phyloP scores from a whole-genome alignment of 495 filamentous ascomycete species.

The Aspergillus ellipticus region DNA sequence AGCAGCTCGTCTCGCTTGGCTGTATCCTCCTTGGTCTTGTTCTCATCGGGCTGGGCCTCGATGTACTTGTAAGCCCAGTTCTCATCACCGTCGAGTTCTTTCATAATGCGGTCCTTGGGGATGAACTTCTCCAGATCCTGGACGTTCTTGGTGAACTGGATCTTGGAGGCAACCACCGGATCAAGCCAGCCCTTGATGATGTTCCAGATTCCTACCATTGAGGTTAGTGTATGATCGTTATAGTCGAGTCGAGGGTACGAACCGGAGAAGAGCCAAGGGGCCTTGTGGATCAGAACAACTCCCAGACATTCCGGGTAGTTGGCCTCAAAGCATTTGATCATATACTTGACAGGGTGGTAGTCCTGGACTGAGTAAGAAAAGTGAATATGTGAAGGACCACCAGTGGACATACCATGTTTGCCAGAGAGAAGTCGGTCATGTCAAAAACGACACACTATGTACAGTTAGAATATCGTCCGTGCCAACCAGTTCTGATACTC shows the following conservation, averaged over 20 bases:
- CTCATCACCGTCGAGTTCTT: conserved; percentile 78
- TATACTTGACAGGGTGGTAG: conserved; percentile 94
- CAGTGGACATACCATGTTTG: conserved; percentile 74
- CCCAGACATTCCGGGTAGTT: conserved; percentile 96
- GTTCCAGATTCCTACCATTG: conserved; percentile 68
- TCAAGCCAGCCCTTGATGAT: conserved; percentile 96
- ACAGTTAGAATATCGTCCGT: background rate
- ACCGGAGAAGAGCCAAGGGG: conserved; percentile 96
- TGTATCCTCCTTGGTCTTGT: conserved; percentile 64
- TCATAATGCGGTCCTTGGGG: conserved; percentile 62
- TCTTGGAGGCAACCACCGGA: conserved; percentile 90
- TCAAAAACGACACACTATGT: conserved; percentile 81
- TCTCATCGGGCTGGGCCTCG: conserved; percentile 68
- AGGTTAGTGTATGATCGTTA: conserved; percentile 3
- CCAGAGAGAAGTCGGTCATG: conserved; percentile 86
- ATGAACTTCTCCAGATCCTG: conserved; percentile 80
- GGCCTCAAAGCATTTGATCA: conserved; percentile 99
- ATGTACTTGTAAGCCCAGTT: conserved; percentile 75
- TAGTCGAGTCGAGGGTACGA: conserved; percentile 10
- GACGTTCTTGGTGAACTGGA: conserved; percentile 85
- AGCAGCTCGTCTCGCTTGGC: conserved; percentile 59
- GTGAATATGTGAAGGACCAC: background rate
- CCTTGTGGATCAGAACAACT: conserved; percentile 91
- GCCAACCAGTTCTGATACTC: conserved; percentile 32
- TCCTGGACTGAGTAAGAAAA: conserved; percentile 52